A percentile compares a stretch with the other conserved stretches of the same genome.
Evolutionary conservation across 2,329 filamentous ascomycete genomes (phyloP).

Genomic region (Monosporascus sp.): DNA sequence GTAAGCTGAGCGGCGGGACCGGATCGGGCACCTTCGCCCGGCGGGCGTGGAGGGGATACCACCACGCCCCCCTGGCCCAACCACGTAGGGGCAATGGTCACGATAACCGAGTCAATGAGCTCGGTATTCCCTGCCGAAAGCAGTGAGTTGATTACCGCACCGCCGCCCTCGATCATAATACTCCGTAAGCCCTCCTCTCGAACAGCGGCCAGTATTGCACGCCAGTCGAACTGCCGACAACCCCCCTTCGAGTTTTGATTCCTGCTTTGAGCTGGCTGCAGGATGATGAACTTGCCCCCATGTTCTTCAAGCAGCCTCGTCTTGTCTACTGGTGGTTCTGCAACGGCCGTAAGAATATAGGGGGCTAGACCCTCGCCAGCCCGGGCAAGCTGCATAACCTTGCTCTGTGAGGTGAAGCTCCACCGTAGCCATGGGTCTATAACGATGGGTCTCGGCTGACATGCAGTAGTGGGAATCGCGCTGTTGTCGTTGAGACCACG

Average conservation of each 20-base stretch:
- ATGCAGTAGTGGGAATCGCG: constrained; percentile 22
- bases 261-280: constrained; percentile 24
- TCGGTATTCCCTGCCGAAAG: constrained; percentile 54
- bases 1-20: constrained; percentile 59
- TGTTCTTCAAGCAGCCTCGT: constrained; percentile 36
- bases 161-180: constrained; percentile 91
- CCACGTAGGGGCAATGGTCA: constrained; percentile 87
- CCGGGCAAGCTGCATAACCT: constrained; percentile 60
- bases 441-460: constrained; percentile 75
- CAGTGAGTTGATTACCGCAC: constrained; percentile 72
- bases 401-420: constrained; percentile 53
- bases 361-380: constrained; percentile 66
- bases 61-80: constrained; percentile 78
- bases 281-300: constrained; percentile 47
- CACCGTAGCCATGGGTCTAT: constrained; percentile 76
- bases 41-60: constrained; percentile 62
- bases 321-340: constrained; percentile 40
- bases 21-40: constrained; percentile 43
- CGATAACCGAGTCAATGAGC: constrained; percentile 72
- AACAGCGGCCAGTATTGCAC: constrained; percentile 55
- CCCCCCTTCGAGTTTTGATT: constrained; percentile 30
- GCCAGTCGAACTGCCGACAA: constrained; percentile 54
- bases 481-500: constrained; percentile 32
- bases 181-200: constrained; percentile 58
- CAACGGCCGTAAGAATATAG: constrained; percentile 57